Evolutionary conservation across 2,329 filamentous ascomycete species (phyloP), one percentile per base, ranked within the genome.

Genomic region (Didymella sp.): DNA sequence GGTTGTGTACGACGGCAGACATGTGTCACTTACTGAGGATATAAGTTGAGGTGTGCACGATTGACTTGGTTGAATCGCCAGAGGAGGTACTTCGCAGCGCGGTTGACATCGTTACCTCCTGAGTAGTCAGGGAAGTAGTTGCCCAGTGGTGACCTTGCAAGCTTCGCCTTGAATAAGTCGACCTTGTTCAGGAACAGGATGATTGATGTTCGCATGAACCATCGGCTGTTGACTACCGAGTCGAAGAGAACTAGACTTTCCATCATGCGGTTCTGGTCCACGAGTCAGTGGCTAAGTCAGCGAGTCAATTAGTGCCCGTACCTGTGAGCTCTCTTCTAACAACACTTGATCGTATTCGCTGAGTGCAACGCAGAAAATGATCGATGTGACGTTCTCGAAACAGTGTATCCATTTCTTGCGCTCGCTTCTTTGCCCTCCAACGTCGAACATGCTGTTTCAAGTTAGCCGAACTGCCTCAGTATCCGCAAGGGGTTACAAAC

Each of bases 341-440:
- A 99, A 82, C 5, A 97, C 94, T 79, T 99, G 95, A 73, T 99
- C 95, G 76, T 99, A 99, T 79, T 99, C 95, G 80, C 93, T 98
- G 68, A 99, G 81, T 15, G 95, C 95, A 60, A 99, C 95, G 73
- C 95, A 99, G 79, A 99, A 99, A 67, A 99, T 99, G 77, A 99
- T 99, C 4, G 95, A 98, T 40, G 95, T 99, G 70, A 99, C 95
- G 70, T 98, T 98, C 78, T 99, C 95, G 77, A 99, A 99, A 81
- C 95, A 99, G 80, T 99, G 95, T 74, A 99, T 99, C 95, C 95
- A 99, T 81, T 99, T 99, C 83, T 99, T 99, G 61, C 95, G 87
- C 79, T 99, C 95, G 77, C 94, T 98, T 74, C 95, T 84, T 79
- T 99, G 95, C 22, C 95, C 95, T 61, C 95, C 95, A 4, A 99